Base-by-base conservation (phyloP, 805 yeast genomes). In the Saccharomyces eubayanus region DNA sequence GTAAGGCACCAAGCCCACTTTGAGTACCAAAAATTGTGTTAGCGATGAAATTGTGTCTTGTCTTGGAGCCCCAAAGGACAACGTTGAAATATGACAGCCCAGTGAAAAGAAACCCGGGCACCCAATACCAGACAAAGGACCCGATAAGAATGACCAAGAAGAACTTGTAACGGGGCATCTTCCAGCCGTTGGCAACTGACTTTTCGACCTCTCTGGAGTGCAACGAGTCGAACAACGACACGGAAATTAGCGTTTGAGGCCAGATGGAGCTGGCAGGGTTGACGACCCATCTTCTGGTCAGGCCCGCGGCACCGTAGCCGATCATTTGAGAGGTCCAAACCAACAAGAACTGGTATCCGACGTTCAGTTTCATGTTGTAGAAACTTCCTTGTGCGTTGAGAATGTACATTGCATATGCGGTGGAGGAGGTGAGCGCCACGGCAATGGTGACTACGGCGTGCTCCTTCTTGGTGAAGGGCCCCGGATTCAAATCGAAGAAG, bases 301-400 rank as follows among this genome's bases (percentile, higher is more conserved):
- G 52, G 16, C 89, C 89, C 50, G 86, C 87, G 43, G 81, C 72
- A 49, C 86, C 85, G 61, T 82, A 82, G 28, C 89, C 89, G 57
- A 84, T 70, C 66, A 78, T 76, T 66, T 84, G 88, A 43, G 86
- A 78, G 21, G 84, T 75, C 64, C 80, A 71, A 43, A 77, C 76
- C 43, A 81, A 69, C 53, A 80, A 63, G 28, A 82, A 64, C 56
- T 77, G 79, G 59, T 77, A 81, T 36, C 82, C 80, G 6, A 55
- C 59, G 41, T 79, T 80, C 51, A 74, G 74, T 55, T 74, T 72
- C 57, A 71, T 68, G 31, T 67, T 58, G 62, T 79, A 80, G 65
- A 77, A 79, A 50, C 67, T 71, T 55, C 74, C 75, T 54, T 71
- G 73, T 2, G 83, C 80, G 51, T 78, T 72, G 54, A 81, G 70